Conservation (phyloP, 2,329 filamentous ascomycete genomes). For the Cladosporium sp. region DNA sequence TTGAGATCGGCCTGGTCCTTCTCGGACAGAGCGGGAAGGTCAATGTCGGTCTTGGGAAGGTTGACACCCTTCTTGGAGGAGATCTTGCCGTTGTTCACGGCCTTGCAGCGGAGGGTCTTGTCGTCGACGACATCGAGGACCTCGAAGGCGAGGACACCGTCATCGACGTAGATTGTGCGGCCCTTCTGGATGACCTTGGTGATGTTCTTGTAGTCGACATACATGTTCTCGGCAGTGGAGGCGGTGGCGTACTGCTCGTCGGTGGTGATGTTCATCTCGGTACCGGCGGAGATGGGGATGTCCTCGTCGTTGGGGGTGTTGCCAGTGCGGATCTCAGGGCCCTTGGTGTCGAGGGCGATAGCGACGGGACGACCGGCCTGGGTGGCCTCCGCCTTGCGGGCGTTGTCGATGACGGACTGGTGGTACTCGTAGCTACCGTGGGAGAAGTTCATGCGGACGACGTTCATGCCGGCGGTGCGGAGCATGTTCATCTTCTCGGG, state of each 20-base stretch:
- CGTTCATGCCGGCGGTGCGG: slow-evolving; percentile 82
- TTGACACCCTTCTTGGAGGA: slow-evolving; percentile 99
- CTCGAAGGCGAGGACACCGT: slow-evolving; percentile 95
- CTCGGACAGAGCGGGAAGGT: slow-evolving; percentile 93
- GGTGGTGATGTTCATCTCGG: slow-evolving; percentile 91
- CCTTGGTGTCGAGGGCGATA: slow-evolving; percentile 86
- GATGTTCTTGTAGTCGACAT: slow-evolving; percentile 99
- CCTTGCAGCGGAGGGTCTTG: slow-evolving; percentile 79
- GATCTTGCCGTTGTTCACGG: slow-evolving; percentile 97
- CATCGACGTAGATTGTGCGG: slow-evolving; percentile 96
- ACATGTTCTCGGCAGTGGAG: slow-evolving; percentile 93
- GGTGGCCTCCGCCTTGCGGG: slow-evolving; percentile 75
- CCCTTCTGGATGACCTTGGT: slow-evolving; percentile 93
- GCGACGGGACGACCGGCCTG: slow-evolving; percentile 83
- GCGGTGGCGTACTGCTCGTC: slow-evolving; percentile 85
- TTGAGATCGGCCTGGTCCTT: slow-evolving; percentile 93
- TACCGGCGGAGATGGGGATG: slow-evolving; percentile 76
- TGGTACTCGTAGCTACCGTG: slow-evolving; percentile 94
- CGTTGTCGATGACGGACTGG: slow-evolving; percentile 96
- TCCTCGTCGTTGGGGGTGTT: slow-evolving; percentile 68
- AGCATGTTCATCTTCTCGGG: slow-evolving; percentile 95
- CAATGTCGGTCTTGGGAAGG: slow-evolving; percentile 96
- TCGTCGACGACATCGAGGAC: slow-evolving; percentile 84
- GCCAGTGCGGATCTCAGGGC: slow-evolving; percentile 82
- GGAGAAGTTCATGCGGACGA: slow-evolving; percentile 99